Evolutionary conservation across 1,284 basidiomycete genomes (phyloP).

Genomic region (Chalciporus piperatoides): DNA sequence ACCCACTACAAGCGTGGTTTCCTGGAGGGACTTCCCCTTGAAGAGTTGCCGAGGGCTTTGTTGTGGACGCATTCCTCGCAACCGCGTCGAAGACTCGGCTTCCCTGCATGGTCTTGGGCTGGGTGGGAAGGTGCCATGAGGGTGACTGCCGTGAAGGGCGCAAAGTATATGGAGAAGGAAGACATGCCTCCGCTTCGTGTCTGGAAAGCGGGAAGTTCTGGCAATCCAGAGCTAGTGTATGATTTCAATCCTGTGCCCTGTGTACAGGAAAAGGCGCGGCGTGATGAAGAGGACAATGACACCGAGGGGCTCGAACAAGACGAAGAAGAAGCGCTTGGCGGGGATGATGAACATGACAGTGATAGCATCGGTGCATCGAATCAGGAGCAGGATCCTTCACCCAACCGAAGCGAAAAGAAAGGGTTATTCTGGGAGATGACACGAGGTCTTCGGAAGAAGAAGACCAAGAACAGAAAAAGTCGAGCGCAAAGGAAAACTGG

Average conservation of each 20-base stretch:
- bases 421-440: neutral
- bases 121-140: conserved; percentile 11
- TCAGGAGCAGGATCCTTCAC: too few relatives aligned
- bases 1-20: conserved; percentile 12
- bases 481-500: neutral
- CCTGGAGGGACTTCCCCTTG: conserved; percentile 11
- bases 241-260: conserved; percentile 1
- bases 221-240: conserved; percentile 5
- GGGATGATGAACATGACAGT: too few relatives aligned
- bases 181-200: conserved; percentile 10
- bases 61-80: conserved; percentile 9
- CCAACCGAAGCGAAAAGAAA: too few relatives aligned
- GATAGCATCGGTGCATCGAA: too few relatives aligned
- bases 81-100: conserved; percentile 8
- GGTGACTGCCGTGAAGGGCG: neutral
- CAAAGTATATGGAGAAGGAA: neutral
- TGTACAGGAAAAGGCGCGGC: neutral
- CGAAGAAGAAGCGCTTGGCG: neutral
- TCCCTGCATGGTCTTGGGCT: conserved; percentile 15
- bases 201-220: conserved; percentile 8
- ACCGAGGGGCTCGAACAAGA: neutral
- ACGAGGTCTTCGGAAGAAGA: neutral
- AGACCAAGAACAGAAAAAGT: neutral
- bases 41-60: conserved; percentile 11
- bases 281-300: neutral